Evolutionary conservation across 2,329 filamentous ascomycete species (phyloP), one percentile per base, ranked within the genome.

Genomic region (Lecanicillium sp.): DNA sequence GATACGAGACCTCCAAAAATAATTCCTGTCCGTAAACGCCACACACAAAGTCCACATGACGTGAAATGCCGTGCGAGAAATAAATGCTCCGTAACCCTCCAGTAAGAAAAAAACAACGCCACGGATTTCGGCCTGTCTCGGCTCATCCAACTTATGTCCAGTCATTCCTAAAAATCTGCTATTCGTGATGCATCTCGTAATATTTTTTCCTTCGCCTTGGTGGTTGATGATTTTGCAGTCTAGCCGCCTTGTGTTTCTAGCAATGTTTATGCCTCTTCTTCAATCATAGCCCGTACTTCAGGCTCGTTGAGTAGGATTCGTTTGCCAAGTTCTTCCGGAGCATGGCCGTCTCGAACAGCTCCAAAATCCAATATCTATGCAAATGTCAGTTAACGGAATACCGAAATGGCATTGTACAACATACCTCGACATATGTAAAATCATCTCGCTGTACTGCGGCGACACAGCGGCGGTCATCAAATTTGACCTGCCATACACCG

Each of bases 401-500:
- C 11, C 16, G 43, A 18, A 29, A 31, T 25, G 16, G 28, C n/a
- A 20, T 29, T 9, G 9, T 12, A 11, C 33, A 20, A 63, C 79
- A 67, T 60, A 95, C 92, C 78, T 98, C 92, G 42, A 98, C 88
- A 59, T 94, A 98, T 15, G 92, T 98, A 51, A 95, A 65, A 52
- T 80, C 82, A 48, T 95, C 87, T 40, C 92, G 78, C 68, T 98
- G 92, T 41, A 98, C 92, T 32, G 92, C 92, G 43, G 92, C 92
- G 41, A 98, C 92, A 58, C 92, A 98, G 58, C 90, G 77, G 49
- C 92, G 75, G 56, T 94, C 87, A 54, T 98, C 89, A 64, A 98
- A 98, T 54, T 92, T 92, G 53, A 98, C 92, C 65, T 98, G 92
- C 92, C 92, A 98, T 7, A 98, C 92, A n/a, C 90, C 89, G 49